These are phyloP conservation scores for Phyllostachys edulis DNA, from an alignment of 176 grass and related monocot species.

Conservation along the genomic window DNA sequence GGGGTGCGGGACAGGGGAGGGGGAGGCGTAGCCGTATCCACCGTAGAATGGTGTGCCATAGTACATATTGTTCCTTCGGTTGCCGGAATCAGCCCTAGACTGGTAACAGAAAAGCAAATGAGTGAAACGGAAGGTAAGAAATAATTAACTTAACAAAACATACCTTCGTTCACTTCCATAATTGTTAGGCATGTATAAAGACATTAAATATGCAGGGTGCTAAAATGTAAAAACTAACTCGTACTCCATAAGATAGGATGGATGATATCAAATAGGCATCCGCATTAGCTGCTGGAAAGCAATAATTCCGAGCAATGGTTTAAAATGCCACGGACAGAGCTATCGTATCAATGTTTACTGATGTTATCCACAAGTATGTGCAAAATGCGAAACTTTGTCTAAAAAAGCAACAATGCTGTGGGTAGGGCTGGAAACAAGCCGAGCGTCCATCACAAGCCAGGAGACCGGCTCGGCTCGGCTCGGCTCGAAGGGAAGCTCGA, in stretches of 20 bases:
- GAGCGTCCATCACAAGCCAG: too few species aligned
- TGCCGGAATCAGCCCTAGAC: slow-evolving; percentile 50
- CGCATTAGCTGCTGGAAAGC: neutral
- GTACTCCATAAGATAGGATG: neutral
- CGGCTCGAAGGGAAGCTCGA: too few species aligned
- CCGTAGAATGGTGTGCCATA: slow-evolving; percentile 58
- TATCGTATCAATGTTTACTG: neutral
- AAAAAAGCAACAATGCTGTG: neutral
- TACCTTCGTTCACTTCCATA: neutral
- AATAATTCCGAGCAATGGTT: neutral
- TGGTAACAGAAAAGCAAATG: slow-evolving; percentile 33
- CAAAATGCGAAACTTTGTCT: neutral
- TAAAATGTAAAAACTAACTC: neutral
- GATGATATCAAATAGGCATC: neutral
- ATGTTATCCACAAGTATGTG: neutral
- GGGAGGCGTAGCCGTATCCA: slow-evolving; percentile 56
- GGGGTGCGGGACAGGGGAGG: slow-evolving; percentile 48
- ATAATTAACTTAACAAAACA: neutral
- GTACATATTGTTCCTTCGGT: slow-evolving; percentile 62
- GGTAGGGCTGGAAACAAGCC: too few species aligned
- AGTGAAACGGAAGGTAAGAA: neutral
- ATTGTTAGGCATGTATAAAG: neutral
- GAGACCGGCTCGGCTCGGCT: too few species aligned
- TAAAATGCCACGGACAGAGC: neutral
- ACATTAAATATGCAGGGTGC: neutral